Conservation (phyloP, 352 stramenopile species). For the Blastocystis sp. region DNA sequence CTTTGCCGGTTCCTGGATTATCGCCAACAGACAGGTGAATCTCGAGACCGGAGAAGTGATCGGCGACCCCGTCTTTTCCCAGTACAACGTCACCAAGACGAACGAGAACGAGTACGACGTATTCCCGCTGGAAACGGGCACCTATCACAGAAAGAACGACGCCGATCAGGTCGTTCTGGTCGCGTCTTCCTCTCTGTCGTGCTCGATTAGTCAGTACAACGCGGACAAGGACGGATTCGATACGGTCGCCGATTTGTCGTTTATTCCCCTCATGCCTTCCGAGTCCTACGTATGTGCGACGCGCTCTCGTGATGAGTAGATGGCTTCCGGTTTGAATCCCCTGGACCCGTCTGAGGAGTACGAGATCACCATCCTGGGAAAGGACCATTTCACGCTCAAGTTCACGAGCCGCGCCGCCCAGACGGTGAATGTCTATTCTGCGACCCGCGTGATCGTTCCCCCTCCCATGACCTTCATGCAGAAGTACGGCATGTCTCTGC, state of each 20-base stretch:
- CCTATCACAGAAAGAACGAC: constrained; percentile 18
- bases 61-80: background rate
- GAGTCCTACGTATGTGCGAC: constrained; percentile 59
- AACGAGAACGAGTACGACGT: constrained; percentile 41
- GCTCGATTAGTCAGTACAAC: constrained; percentile 2
- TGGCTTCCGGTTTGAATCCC: constrained; percentile 10
- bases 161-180: constrained; percentile 26
- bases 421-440: constrained; percentile 7
- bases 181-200: constrained; percentile 7
- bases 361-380: constrained; percentile 9
- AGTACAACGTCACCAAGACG: constrained; percentile 52
- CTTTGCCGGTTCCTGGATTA: constrained; percentile 25
- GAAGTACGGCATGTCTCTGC: constrained; percentile 59
- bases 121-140: constrained; percentile 4
- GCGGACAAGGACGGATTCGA: constrained; percentile 12
- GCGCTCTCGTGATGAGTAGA: no score
- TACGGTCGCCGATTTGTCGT: background rate
- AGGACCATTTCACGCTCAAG: constrained; percentile 51
- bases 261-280: background rate
- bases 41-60: constrained; percentile 1
- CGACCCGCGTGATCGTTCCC: constrained; percentile 49
- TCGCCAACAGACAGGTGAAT: background rate
- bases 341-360: constrained; percentile 1
- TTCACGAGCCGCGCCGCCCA: background rate
- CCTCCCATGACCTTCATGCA: constrained; percentile 50